Evolutionary conservation across 371 early-diverging fungal species (phyloP).

Genomic region (Mucor circinelloides): DNA sequence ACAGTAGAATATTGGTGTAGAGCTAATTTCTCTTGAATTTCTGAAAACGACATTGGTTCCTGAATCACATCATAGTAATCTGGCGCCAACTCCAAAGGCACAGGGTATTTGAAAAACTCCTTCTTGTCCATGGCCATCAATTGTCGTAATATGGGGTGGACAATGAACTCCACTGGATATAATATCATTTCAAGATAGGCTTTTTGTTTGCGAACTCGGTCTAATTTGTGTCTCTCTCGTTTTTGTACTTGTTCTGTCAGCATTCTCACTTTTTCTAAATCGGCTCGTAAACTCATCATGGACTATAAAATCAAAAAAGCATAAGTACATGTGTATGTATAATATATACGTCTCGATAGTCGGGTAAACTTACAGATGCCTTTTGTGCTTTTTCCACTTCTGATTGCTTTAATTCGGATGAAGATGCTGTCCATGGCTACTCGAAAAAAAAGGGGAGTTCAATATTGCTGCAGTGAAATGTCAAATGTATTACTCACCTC

Average conservation of each 20-base stretch:
- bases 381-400: slow-evolving; percentile 76
- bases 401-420: slow-evolving; percentile 76
- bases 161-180: slow-evolving; percentile 71
- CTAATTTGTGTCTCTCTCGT: slow-evolving; percentile 85
- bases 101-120: slow-evolving; percentile 65
- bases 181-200: slow-evolving; percentile 71
- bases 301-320: slow-evolving; percentile 21
- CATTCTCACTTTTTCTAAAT: slow-evolving; percentile 87
- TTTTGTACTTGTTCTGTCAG: slow-evolving; percentile 85
- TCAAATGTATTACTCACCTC: slow-evolving; percentile 59
- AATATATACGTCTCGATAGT: neutral
- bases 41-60: slow-evolving; percentile 61
- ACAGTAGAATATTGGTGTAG: slow-evolving; percentile 38
- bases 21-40: slow-evolving; percentile 50
- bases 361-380: slow-evolving; percentile 44
- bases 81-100: slow-evolving; percentile 75
- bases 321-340: neutral
- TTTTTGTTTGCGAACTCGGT: slow-evolving; percentile 58
- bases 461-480: neutral
- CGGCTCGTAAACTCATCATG: slow-evolving; percentile 69
- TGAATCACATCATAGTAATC: slow-evolving; percentile 80
- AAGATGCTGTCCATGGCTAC: slow-evolving; percentile 94
- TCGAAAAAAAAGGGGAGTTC: neutral
- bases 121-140: slow-evolving; percentile 61
- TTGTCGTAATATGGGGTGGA: slow-evolving; percentile 66